Evolutionary conservation across 2,329 filamentous ascomycete genomes (phyloP).

Genomic region (Hypoxylon sp.): DNA sequence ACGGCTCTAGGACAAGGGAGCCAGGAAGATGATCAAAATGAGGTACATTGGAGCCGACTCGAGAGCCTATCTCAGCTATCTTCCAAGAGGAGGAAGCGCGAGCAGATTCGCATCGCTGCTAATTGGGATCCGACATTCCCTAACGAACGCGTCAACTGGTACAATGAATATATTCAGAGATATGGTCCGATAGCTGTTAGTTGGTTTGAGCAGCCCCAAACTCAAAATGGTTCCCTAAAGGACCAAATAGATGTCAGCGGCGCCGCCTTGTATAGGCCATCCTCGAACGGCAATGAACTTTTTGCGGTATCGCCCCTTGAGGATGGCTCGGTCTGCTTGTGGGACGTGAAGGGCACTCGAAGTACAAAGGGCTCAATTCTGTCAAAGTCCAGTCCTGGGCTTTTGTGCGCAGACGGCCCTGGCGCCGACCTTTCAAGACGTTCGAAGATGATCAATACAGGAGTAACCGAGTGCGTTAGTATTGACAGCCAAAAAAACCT

Average conservation of each 20-base stretch:
- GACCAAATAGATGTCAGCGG: slow-evolving; percentile 78
- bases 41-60: slow-evolving; percentile 45
- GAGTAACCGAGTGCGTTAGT: slow-evolving; percentile 85
- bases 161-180: slow-evolving; percentile 88
- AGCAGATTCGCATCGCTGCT: slow-evolving; percentile 72
- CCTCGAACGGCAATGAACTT: slow-evolving; percentile 65
- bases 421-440: slow-evolving; percentile 62
- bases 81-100: slow-evolving; percentile 52
- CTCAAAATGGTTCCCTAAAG: slow-evolving; percentile 59
- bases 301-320: slow-evolving; percentile 83
- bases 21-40: slow-evolving; percentile 52
- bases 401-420: slow-evolving; percentile 73
- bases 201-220: slow-evolving; percentile 79
- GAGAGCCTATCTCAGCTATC: slow-evolving; percentile 46
- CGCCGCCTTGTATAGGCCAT: slow-evolving; percentile 75
- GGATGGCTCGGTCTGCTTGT: slow-evolving; percentile 89
- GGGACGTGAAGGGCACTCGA: slow-evolving; percentile 77
- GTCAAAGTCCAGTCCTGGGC: slow-evolving; percentile 74
- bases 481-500: slow-evolving; percentile 77
- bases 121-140: slow-evolving; percentile 89
- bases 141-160: slow-evolving; percentile 83
- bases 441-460: slow-evolving; percentile 78
- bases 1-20: slow-evolving; percentile 44
- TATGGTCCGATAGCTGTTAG: slow-evolving; percentile 80
- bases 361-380: slow-evolving; percentile 73